These are phyloP conservation scores for Fomitopsis betulina DNA, from an alignment of 1,284 basidiomycete species.

Conservation along the genomic window DNA sequence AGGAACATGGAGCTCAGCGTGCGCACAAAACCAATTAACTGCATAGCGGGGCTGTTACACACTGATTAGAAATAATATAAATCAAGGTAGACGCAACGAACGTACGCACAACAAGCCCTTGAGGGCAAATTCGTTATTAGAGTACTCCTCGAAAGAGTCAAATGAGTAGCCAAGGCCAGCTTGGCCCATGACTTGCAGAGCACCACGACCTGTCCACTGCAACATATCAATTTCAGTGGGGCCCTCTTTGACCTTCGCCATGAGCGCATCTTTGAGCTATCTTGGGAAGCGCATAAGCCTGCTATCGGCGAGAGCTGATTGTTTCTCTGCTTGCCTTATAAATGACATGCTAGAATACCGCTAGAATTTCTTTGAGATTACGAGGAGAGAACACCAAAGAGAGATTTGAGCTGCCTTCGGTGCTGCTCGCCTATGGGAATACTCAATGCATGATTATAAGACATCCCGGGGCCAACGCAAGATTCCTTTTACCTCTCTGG, in stretches of 20 bases:
- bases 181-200: slow-evolving; percentile 34
- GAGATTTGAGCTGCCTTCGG: slow-evolving; percentile 22
- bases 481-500: neutral
- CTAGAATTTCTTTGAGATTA: slow-evolving; percentile 21
- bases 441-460: slow-evolving; percentile 11
- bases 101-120: neutral
- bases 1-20: neutral
- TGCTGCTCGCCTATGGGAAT: slow-evolving; percentile 21
- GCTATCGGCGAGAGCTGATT: neutral
- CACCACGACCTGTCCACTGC: slow-evolving; percentile 29
- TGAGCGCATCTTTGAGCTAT: slow-evolving; percentile 18
- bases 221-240: slow-evolving; percentile 27
- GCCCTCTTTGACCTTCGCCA: slow-evolving; percentile 8
- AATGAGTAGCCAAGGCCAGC: slow-evolving; percentile 34
- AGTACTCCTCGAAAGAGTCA: slow-evolving; percentile 14
- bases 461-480: slow-evolving; percentile 9
- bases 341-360: slow-evolving; percentile 18
- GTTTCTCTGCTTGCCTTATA: neutral
- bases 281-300: neutral
- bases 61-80: neutral
- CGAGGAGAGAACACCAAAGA: slow-evolving; percentile 21
- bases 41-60: neutral
- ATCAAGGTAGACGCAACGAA: slow-evolving; percentile 30
- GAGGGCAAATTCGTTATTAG: neutral
- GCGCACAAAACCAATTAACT: neutral